Base-by-base conservation (phyloP, 108 stramenopile genomes). In the Licmophora abbreviata region DNA sequence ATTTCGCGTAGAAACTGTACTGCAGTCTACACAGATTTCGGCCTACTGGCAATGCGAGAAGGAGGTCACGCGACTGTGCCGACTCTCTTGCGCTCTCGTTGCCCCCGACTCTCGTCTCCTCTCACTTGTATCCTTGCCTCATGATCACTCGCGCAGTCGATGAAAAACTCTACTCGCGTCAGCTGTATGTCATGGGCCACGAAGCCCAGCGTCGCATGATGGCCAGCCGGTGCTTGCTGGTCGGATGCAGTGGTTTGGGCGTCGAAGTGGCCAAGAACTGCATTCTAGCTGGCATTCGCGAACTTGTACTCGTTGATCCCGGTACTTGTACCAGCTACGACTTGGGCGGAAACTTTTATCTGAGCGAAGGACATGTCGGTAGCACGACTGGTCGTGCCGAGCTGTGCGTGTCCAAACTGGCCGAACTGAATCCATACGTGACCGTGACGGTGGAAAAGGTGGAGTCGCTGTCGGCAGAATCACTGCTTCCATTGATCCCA, bases 171-270 rank as follows among this genome's bases (percentile, higher is more conserved):
- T 98, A 98, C 64, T 95, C 93, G 40, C 93, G 97, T 17, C 98
- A 99, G 73, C 92, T 99, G 22, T 97, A 97, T 60, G 97, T 98
- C n/a, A 95, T 97, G 93, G 98, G 98, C 34, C 94, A 95, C 67
- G 97, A 96, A 69, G 98, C 97, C 24, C 96, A 98, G 66, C 76
- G 83, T 30, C 84, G 91, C 25, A 93, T 99, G 96, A 91, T 94
- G 74, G 70, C 81, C n/a, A 79, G 84, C 31, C 65, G 76, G 10
- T 96, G 93, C 28, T 66, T 98, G 41, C 31, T 99, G 46, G 59
- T 93, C 17, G 98, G 98, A 21, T 48, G 85, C 24, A 77, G 74
- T 11, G 98, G 98, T 1, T 73, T 95, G 17, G 98, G 97, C 12
- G 96, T 77, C 31, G 89, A 97, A 73, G 70, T 91, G 3, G 96